A percentile compares a stretch with the other conserved stretches of the same genome.
Evolutionary conservation across 352 stramenopile genomes (phyloP).

Genomic region (Elongisporangium undulatum): DNA sequence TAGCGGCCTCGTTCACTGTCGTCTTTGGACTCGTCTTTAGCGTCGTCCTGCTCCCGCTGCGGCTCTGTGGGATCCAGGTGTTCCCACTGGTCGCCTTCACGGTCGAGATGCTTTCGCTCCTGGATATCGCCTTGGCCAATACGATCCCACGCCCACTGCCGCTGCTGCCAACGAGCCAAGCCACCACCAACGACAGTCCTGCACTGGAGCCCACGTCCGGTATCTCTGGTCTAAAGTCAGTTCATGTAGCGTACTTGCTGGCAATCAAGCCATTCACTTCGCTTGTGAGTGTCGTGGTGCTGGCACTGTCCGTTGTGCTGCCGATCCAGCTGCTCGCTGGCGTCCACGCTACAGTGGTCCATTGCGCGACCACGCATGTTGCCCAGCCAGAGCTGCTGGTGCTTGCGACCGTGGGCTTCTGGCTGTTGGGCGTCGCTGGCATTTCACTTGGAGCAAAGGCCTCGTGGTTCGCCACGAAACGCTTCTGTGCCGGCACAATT

Average conservation of each 20-base stretch:
- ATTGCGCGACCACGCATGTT: background rate
- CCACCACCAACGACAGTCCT: too few species aligned
- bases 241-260: background rate
- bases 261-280: background rate
- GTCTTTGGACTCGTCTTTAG: constrained; percentile 26
- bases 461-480: background rate
- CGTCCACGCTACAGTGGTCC: background rate
- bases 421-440: background rate
- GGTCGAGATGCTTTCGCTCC: constrained; percentile 44
- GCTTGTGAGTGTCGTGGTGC: background rate
- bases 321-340: background rate
- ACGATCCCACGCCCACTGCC: background rate
- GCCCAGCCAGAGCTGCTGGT: background rate
- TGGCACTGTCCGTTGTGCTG: background rate
- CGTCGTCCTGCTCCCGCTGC: constrained; percentile 42
- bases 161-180: background rate
- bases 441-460: background rate
- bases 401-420: background rate
- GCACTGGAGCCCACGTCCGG: too few species aligned
- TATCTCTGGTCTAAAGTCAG: background rate
- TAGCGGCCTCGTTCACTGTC: constrained; percentile 36
- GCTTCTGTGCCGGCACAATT: background rate
- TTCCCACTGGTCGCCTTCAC: constrained; percentile 50
- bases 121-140: constrained; percentile 60
- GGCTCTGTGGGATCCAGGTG: constrained; percentile 43